Evolutionary conservation across 176 grass and related monocot genomes (phyloP).

Genomic region (Aegilops longissima): DNA sequence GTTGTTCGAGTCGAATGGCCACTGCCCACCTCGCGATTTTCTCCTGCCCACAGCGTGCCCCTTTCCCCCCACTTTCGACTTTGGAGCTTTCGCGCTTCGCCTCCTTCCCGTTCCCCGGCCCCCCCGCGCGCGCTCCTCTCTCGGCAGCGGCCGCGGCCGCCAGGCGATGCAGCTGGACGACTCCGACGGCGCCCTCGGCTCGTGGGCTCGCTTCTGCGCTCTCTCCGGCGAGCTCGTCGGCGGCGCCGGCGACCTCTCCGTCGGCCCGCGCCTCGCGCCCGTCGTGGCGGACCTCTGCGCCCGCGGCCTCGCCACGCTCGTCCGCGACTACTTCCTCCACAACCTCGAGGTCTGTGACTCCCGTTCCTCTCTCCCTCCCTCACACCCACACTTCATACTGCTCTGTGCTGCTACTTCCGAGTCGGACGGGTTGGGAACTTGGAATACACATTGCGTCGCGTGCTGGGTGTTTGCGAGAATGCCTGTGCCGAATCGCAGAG

Average conservation of each 20-base stretch:
- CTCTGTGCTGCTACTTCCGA: background rate
- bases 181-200: constrained; percentile 45
- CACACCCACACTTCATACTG: background rate
- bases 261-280: constrained; percentile 42
- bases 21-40: background rate
- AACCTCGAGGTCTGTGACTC: constrained; percentile 56
- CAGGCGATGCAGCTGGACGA: constrained; percentile 44
- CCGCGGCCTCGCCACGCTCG: constrained; percentile 57
- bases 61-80: background rate
- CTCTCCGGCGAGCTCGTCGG: constrained; percentile 50
- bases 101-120: background rate
- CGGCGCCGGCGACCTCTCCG: constrained; percentile 41
- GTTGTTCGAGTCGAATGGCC: no score
- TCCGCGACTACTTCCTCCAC: constrained; percentile 75
- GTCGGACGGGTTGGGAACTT: background rate
- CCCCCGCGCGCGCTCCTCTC: background rate
- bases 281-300: constrained; percentile 49
- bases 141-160: background rate
- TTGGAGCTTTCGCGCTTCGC: background rate
- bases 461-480: constrained; percentile 44
- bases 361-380: background rate
- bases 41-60: background rate
- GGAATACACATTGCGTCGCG: background rate
- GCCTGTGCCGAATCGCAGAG: background rate
- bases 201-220: constrained; percentile 63